Conservation (phyloP, 257 asterid species). For the Coffea eugenioides region DNA sequence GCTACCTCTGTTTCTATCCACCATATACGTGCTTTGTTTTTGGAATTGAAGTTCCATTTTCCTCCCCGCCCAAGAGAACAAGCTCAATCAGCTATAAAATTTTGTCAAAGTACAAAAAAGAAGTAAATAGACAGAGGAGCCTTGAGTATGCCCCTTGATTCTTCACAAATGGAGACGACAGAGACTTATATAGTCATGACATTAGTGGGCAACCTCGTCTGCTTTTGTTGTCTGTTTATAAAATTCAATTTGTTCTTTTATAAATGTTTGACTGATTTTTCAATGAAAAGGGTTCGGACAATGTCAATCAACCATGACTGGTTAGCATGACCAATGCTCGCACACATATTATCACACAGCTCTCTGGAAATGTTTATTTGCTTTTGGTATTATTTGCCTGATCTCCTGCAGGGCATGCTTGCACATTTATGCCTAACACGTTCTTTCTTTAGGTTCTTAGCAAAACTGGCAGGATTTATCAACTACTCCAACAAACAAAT, state of each 20-base stretch:
- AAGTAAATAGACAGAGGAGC: constrained; percentile 1
- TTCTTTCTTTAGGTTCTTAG: constrained; percentile 40
- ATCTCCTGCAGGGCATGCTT: constrained; percentile 35
- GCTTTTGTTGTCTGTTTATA: constrained; percentile 30
- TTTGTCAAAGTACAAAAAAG: not conserved
- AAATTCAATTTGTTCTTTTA: constrained; percentile 19
- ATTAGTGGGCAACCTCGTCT: constrained; percentile 34
- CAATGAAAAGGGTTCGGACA: constrained; percentile 32
- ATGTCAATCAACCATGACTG: constrained; percentile 34
- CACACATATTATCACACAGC: not conserved
- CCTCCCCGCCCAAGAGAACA: not conserved
- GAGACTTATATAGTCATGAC: constrained; percentile 33
- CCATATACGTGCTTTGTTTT: constrained; percentile 13
- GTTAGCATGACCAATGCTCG: constrained; percentile 38
- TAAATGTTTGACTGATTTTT: constrained; percentile 49
- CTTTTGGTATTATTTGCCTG: constrained; percentile 25
- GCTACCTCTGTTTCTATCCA: constrained; percentile 27
- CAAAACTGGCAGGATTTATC: constrained; percentile 18
- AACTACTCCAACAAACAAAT: not conserved
- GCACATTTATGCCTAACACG: constrained; percentile 50
- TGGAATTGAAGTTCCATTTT: constrained; percentile 53
- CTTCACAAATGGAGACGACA: constrained; percentile 27
- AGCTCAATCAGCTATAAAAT: not conserved
- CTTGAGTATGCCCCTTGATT: constrained; percentile 9
- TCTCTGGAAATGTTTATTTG: constrained; percentile 25